Evolutionary conservation across 2,329 filamentous ascomycete genomes (phyloP), one percentile per base, ranked within the genome.

Genomic region (Daldinia sp.): DNA sequence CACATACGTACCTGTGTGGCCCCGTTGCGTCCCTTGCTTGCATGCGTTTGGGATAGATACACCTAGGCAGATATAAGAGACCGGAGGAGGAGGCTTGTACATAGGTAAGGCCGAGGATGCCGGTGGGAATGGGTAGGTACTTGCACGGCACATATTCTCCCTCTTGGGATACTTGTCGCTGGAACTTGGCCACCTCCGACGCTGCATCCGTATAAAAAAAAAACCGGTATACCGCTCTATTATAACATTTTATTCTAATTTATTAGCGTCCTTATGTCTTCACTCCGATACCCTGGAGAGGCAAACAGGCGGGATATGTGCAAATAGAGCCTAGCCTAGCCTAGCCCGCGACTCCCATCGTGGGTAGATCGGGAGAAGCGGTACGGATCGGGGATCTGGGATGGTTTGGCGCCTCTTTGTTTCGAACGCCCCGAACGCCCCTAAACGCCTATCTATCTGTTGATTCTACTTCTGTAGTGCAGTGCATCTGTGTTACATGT

Each of bases 311-410:
- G 37, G 23, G 6, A 48, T n/a, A 11, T 25, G 17, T n/a, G 7
- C 17, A 41, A 8, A 5, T n/a, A 43, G 17, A 35, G 32, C 32
- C n/a, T 34, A 11, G 32, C 5, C 5, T 3, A 10, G 32, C n/a
- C 35, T 43, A 43, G 17, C 35, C 35, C 29, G 6, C 29, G 8
- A 19, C 23, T 32, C 27, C n/a, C n/a, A n/a, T n/a, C n/a, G n/a
- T n/a, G 23, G 23, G 45, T 6, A 51, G 48, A 51, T 51, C 48
- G 48, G 10, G 32, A 39, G 19, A 35, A 39, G 48, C 32, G 25
- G 48, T 51, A 51, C 48, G 32, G 32, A 51, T 51, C 48, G 32
- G 45, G 25, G 17, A 32, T 32, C 6, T 32, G 29, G 29, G 11
- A 11, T 32, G 6, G 6, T 11, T 32, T 32, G 29, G 29, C 6